A percentile compares a stretch with the other conserved stretches of the same genome.
These are phyloP conservation scores for Discostella stelligeroides DNA, from an alignment of 108 stramenopile genomes.

Conservation along the genomic window DNA sequence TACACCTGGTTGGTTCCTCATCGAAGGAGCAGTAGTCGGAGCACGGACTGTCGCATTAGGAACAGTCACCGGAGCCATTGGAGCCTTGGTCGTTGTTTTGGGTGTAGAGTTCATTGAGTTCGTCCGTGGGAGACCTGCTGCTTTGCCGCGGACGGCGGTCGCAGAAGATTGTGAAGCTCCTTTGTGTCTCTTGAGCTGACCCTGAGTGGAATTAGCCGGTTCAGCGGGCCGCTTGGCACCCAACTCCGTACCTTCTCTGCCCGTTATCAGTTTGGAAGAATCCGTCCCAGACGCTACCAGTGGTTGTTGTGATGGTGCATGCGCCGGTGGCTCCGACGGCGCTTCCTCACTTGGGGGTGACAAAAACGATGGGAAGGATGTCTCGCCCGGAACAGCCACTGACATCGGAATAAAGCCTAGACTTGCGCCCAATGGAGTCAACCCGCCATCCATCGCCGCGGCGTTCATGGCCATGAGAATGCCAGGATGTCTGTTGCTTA, in stretches of 20 bases:
- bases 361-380: slow-evolving; percentile 1
- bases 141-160: slow-evolving; percentile 17
- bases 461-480: slow-evolving; percentile 49
- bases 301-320: not conserved
- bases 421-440: slow-evolving; percentile 12
- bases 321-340: too few relatives aligned
- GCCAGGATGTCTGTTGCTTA: slow-evolving; percentile 28
- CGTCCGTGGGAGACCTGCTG: slow-evolving; percentile 12
- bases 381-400: slow-evolving; percentile 6
- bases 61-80: slow-evolving; percentile 13
- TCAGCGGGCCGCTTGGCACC: slow-evolving; percentile 14
- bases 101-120: slow-evolving; percentile 2
- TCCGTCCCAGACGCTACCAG: not conserved
- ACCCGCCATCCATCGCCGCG: slow-evolving; percentile 44
- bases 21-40: not conserved
- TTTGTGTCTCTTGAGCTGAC: slow-evolving; percentile 39
- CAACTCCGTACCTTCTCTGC: slow-evolving; percentile 14
- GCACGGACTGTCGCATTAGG: slow-evolving; percentile 13
- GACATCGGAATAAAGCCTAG: slow-evolving; percentile 27
- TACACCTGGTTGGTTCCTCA: not conserved
- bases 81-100: not conserved
- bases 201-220: slow-evolving; percentile 7
- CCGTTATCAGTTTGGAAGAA: not conserved
- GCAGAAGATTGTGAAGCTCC: slow-evolving; percentile 18
- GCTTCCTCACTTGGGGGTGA: slow-evolving; percentile 16